phyloP scores from a whole-genome alignment of 768 basidiomycete genomes.

The Lentinula raphanica region DNA sequence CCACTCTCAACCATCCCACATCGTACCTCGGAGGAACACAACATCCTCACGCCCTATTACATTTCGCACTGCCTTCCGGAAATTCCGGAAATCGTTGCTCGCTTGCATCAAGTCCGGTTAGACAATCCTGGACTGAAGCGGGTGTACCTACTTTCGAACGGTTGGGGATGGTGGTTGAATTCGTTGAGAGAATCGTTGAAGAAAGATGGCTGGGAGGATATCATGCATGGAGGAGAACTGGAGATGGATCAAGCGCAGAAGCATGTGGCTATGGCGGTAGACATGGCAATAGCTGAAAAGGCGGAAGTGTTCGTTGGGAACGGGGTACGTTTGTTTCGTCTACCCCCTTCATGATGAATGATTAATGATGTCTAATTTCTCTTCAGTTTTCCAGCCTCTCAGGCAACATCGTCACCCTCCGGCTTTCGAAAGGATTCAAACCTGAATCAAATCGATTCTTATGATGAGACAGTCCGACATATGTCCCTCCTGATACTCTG shows the following conservation, averaged over 20 bases:
- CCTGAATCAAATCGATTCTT: conserved; percentile 29
- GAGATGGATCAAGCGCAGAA: conserved; percentile 15
- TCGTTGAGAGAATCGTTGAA: conserved; percentile 31
- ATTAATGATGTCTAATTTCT: neutral
- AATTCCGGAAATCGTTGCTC: conserved; percentile 24
- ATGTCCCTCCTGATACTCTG: too few species aligned
- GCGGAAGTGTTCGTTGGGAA: conserved; percentile 27
- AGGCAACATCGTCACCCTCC: conserved; percentile 35
- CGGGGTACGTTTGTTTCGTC: conserved; percentile 31
- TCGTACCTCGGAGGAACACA: neutral
- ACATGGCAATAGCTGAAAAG: conserved; percentile 23
- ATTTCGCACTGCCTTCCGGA: conserved; percentile 41
- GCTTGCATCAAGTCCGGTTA: conserved; percentile 17
- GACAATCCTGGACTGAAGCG: conserved; percentile 30
- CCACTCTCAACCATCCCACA: neutral
- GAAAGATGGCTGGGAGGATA: conserved; percentile 39
- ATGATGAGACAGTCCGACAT: conserved; percentile 12
- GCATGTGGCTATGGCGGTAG: conserved; percentile 20
- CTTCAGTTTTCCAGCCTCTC: conserved; percentile 31
- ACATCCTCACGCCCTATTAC: conserved; percentile 29
- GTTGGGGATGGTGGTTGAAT: conserved; percentile 37
- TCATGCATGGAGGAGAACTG: conserved; percentile 38
- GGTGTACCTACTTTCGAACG: conserved; percentile 49
- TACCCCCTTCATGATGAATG: too few species aligned
- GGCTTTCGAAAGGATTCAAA: conserved; percentile 20